Evolutionary conservation across 352 stramenopile species (phyloP), one percentile per base, ranked within the genome.

Genomic region (Lagenidium giganteum): DNA sequence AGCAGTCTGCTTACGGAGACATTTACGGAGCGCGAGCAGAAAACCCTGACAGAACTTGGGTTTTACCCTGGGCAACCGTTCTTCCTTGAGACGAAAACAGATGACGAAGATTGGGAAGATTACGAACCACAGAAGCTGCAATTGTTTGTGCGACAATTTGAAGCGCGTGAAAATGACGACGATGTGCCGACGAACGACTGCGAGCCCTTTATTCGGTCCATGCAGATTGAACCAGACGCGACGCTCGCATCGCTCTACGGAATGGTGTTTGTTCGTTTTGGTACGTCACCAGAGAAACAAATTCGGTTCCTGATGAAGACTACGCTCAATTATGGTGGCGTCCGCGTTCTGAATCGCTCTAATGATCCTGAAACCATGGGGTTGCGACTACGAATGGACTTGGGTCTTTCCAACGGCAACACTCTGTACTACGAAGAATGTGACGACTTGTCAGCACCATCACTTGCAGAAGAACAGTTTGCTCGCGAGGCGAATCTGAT

Each of bases 401-500:
- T 88, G 23, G 63, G 85, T 20, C 44, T 92, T 34, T 55, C 68
- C 12, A 86, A 86, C 56, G 77, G 74, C 18, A 82, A 53, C 4
- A 77, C 90, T 30, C 40, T 93, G 32, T 89, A 73, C 52, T 83
- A 87, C 20, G 80, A 93, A 52, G 72, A 81, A 23, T 72, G 62
- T 35, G 51, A 87, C 54, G 31, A 33, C 30, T 51, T 89, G 6
- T 31, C 42, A 11, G 49, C 57, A 13, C 47, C 61, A 24, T 90
- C 77, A 3, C 57, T 61, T 4, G 80, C 80, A 9, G 70, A 82
- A 39, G 56, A 59, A 16, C 70, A 74, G 37, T 93, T 90, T 41
- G 80, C 88, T 38, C 71, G 73, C 11, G 74, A 89, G 41, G 70
- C 78, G 11, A 89, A 93, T 42, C 74, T 82, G 61, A 90, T 93